A percentile compares a stretch with the other conserved stretches of the same genome.
Conservation (phyloP, 2,329 filamentous ascomycete genomes). For the Exophiala sideris region DNA sequence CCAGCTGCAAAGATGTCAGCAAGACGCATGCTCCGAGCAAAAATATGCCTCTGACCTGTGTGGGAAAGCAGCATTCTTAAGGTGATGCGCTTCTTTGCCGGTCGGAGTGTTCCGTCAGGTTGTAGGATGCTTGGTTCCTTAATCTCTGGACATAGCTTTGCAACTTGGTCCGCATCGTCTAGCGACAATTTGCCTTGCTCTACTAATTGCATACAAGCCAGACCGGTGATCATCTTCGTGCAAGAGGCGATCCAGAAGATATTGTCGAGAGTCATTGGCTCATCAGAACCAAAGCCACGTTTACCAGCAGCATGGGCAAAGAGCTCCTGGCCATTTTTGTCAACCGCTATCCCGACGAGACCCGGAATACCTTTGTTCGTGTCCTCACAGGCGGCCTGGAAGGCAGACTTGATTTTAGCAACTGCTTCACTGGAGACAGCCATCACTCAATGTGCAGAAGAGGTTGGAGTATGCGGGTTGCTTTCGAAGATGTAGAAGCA, state of each 20-base stretch:
- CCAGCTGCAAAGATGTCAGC: conserved; percentile 24
- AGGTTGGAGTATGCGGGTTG: no score
- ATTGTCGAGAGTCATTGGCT: conserved; percentile 29
- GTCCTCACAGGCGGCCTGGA: no score
- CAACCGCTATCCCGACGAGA: conserved; percentile 27
- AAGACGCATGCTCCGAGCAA: neutral
- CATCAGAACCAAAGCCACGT: conserved; percentile 18
- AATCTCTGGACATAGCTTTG: conserved; percentile 43
- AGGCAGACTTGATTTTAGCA: no score
- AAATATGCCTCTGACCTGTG: conserved; percentile 42
- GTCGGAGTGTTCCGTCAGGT: conserved; percentile 31
- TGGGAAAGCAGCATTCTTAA: conserved; percentile 50
- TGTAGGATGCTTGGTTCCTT: conserved; percentile 45
- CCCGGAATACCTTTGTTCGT: conserved; percentile 33
- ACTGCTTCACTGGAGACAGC: no score
- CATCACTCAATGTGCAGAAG: no score
- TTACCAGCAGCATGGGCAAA: conserved; percentile 31
- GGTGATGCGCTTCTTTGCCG: conserved; percentile 45
- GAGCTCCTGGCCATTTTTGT: conserved; percentile 27
- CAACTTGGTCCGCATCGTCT: conserved; percentile 48
- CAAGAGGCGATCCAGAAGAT: conserved; percentile 54
- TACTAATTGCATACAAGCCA: conserved; percentile 57
- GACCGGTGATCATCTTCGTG: conserved; percentile 53
- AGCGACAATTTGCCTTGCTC: conserved; percentile 49
- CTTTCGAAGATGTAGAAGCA: no score